These are phyloP conservation scores for Eremochloa ophiuroides DNA, from an alignment of 176 grass and related monocot genomes.

Conservation along the genomic window DNA sequence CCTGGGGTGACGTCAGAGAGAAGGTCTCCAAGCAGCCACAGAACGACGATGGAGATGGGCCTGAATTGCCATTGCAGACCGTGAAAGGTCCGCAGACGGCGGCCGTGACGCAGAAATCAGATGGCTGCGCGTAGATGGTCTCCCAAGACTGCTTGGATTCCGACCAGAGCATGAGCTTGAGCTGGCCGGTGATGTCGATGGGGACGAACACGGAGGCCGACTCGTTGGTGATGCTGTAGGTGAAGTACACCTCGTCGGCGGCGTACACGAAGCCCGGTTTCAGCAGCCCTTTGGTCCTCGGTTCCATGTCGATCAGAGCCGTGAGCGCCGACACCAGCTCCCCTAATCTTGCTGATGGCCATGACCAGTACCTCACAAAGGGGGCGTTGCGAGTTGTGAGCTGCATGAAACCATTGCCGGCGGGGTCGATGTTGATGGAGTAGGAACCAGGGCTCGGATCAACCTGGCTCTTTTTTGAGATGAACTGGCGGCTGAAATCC, in stretches of 20 bases:
- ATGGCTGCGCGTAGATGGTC: not conserved
- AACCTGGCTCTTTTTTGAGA: not conserved
- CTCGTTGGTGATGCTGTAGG: not conserved
- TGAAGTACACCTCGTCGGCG: not conserved
- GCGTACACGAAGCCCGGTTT: rapidly evolving
- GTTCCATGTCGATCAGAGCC: not conserved
- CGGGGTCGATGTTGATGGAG: not conserved
- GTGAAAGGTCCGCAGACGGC: not conserved
- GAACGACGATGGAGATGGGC: not conserved
- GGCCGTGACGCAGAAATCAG: not conserved
- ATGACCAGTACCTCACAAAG: not conserved
- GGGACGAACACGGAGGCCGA: not conserved
- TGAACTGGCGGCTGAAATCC: no score
- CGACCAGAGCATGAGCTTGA: not conserved
- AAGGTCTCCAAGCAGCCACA: slow-evolving; percentile 46
- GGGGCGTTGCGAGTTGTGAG: not conserved
- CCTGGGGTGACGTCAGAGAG: not conserved
- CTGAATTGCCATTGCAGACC: slow-evolving; percentile 14
- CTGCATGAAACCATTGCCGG: not conserved
- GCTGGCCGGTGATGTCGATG: not conserved
- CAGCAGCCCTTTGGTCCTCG: not conserved
- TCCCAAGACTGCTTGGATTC: not conserved
- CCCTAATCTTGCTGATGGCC: not conserved
- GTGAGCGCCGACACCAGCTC: not conserved
- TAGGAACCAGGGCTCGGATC: not conserved